Conservation (phyloP, 2,329 filamentous ascomycete species). For the Bipolaris victoriae region DNA sequence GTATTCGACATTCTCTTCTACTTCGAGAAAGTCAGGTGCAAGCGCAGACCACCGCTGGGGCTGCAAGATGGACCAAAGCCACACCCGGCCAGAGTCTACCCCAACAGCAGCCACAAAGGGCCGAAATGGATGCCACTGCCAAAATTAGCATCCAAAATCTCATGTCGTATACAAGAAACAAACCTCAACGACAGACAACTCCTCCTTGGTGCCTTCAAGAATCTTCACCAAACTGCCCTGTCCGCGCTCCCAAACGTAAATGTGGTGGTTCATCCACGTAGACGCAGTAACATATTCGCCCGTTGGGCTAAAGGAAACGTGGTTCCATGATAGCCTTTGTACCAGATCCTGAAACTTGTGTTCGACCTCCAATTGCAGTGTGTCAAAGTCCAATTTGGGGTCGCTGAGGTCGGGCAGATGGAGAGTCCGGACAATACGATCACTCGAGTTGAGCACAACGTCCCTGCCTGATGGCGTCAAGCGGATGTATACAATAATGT, state of each 20-base stretch:
- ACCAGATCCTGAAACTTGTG: slow-evolving; percentile 99
- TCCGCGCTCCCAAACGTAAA: slow-evolving; percentile 96
- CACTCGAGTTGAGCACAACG: slow-evolving; percentile 88
- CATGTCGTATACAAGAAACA: neutral
- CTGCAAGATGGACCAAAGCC: slow-evolving; percentile 93
- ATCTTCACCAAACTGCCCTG: slow-evolving; percentile 96
- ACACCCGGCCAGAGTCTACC: slow-evolving; percentile 89
- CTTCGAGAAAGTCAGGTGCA: slow-evolving; percentile 94
- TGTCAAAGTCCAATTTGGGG: slow-evolving; percentile 76
- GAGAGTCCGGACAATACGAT: slow-evolving; percentile 93
- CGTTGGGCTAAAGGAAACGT: slow-evolving; percentile 91
- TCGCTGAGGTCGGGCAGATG: slow-evolving; percentile 75
- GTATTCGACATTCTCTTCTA: slow-evolving; percentile 98
- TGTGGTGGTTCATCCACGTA: slow-evolving; percentile 97
- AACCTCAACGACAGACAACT: slow-evolving; percentile 86
- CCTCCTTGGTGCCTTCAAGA: slow-evolving; percentile 94
- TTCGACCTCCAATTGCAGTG: slow-evolving; percentile 87
- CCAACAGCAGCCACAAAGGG: slow-evolving; percentile 90
- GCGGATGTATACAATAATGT: slow-evolving; percentile 85
- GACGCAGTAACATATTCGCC: slow-evolving; percentile 96
- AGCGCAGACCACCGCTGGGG: slow-evolving; percentile 97
- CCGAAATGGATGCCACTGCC: slow-evolving; percentile 82
- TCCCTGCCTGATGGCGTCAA: slow-evolving; percentile 85
- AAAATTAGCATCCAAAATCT: neutral
- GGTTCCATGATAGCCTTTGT: slow-evolving; percentile 94